Base-by-base conservation (phyloP, 2,329 filamentous ascomycete species). In the Remersonia thermophila region DNA sequence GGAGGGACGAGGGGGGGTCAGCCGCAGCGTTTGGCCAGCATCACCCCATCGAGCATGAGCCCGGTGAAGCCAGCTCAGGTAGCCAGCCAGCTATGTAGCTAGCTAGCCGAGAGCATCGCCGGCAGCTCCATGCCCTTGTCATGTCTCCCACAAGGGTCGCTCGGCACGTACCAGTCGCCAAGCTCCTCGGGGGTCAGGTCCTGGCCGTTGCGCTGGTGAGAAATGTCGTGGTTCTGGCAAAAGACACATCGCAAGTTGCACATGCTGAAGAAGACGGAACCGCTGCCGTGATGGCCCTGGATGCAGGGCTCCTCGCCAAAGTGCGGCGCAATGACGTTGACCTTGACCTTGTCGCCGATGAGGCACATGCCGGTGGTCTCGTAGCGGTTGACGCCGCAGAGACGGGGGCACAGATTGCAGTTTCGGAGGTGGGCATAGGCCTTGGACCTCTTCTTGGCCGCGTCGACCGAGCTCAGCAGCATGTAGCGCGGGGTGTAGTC, bases 301-400 rank as follows among this genome's bases (percentile, higher is more conserved):
- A 93, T 74, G 53, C 82, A 91, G 0, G 83, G 80, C 54, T 93
- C 77, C 65, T 89, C 83, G 30, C 83, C 83, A 54, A 87, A 87
- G 57, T 91, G 84, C 34, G 83, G 84, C 39, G 83, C 83, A 46
- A 93, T 84, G 7, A 83, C 82, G 53, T 84, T 86, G 47, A 91
- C 82, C 50, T 84, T 85, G 38, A 76, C 81, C 32, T 70, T 78
- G 40, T 79, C 69, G 11, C 83, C 83, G 47, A 91, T 80, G 40
- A 91, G 63, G 53, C 83, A 93, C 51, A 81, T 69, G 11, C 83
- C 84, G 1, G 80, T 83, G 46, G 69, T 79, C 57, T 87, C 74
- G 50, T 77, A 85, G n/a, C 83, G 74, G 55, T 93, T 86, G 25
- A 89, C 80, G 36, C 77, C 75, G 55, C 84, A 91, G 31, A 74